phyloP scores from a whole-genome alignment of 1,139 yeast genomes.

The Candida sojae region DNA sequence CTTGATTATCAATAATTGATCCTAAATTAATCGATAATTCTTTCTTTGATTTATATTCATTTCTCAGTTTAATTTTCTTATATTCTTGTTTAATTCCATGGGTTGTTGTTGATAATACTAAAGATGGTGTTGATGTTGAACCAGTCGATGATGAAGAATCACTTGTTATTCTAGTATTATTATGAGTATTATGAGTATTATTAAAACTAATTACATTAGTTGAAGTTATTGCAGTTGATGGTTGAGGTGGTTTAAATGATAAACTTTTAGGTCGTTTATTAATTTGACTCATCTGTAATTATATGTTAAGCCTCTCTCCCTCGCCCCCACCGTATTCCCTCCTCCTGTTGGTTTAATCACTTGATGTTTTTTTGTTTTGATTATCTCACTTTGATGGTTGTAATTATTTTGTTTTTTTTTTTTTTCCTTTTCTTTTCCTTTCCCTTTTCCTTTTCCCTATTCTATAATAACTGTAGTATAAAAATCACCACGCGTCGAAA shows the following conservation, averaged over 20 bases:
- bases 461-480: too few species aligned
- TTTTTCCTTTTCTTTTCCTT: too few species aligned
- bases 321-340: too few species aligned
- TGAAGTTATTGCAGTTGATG: conserved; percentile 16
- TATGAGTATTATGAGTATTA: conserved; percentile 2
- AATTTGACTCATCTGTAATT: too few species aligned
- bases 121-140: background rate
- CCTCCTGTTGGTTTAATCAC: too few species aligned
- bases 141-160: conserved; percentile 6
- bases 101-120: background rate
- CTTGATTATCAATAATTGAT: too few species aligned
- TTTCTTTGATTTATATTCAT: conserved; percentile 7
- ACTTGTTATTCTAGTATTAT: conserved; percentile 2
- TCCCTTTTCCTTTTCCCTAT: too few species aligned
- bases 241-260: background rate
- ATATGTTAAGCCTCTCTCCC: too few species aligned
- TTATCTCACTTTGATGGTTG: too few species aligned
- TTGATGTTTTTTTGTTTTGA: too few species aligned
- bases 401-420: too few species aligned
- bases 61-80: conserved; percentile 4
- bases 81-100: background rate
- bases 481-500: background rate
- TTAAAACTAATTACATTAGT: conserved; percentile 11
- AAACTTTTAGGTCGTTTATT: background rate
- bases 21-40: background rate